These are phyloP conservation scores for Spiromastix sp. DNA, from an alignment of 2,329 filamentous ascomycete genomes.

Conservation along the genomic window DNA sequence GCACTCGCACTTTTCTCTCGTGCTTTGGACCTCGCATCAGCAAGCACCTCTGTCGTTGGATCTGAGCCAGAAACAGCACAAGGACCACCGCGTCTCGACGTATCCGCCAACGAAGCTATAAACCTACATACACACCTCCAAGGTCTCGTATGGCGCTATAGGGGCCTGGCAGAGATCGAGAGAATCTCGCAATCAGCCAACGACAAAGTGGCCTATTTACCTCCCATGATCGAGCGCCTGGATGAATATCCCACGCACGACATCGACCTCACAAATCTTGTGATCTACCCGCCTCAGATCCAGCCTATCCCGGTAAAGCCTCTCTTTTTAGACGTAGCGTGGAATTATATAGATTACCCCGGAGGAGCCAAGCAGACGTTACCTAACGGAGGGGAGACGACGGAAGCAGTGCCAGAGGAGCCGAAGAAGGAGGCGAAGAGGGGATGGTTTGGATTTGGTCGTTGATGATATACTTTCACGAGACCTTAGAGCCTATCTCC, in stretches of 20 bases:
- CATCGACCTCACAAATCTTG: conserved; percentile 68
- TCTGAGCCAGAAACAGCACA: conserved; percentile 27
- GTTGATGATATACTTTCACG: too few species aligned
- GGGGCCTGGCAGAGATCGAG: conserved; percentile 75
- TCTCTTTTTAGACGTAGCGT: conserved; percentile 89
- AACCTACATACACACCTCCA: conserved; percentile 54
- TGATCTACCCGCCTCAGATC: conserved; percentile 76
- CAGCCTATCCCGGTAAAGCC: conserved; percentile 84
- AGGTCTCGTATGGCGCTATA: conserved; percentile 66
- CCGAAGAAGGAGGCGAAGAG: conserved; percentile 49
- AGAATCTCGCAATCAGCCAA: conserved; percentile 42
- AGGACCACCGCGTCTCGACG: conserved; percentile 55
- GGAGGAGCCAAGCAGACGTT: conserved; percentile 36
- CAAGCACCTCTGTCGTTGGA: conserved; percentile 39
- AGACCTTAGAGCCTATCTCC: too few species aligned
- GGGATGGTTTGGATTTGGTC: conserved; percentile 66
- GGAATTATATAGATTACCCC: conserved; percentile 95
- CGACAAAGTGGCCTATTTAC: conserved; percentile 29
- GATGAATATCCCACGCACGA: conserved; percentile 61
- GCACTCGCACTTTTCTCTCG: conserved; percentile 76
- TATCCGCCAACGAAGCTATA: conserved; percentile 49
- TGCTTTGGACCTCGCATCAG: conserved; percentile 52
- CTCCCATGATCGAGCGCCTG: conserved; percentile 64
- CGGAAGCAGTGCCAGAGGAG: conserved; percentile 20
- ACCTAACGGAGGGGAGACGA: conserved; percentile 16